These are phyloP conservation scores for Globisporangium nodosum DNA, from an alignment of 352 stramenopile species.

Conservation along the genomic window DNA sequence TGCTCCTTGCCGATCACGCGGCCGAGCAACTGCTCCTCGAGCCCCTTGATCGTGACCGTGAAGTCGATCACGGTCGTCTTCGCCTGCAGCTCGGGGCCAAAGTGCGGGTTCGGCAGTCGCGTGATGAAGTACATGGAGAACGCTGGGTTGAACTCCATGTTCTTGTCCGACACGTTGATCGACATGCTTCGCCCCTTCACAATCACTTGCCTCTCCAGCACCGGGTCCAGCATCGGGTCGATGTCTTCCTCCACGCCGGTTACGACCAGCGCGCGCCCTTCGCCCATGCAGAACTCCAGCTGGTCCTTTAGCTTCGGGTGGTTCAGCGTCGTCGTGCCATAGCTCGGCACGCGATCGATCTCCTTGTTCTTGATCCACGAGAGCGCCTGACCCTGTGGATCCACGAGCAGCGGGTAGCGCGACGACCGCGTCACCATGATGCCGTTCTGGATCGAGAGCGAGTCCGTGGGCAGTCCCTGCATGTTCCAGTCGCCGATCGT, in stretches of 20 bases:
- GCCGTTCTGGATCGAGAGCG: conserved; percentile 97
- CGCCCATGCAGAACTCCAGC: conserved; percentile 97
- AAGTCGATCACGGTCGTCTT: conserved; percentile 99
- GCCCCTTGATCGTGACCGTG: conserved; percentile 95
- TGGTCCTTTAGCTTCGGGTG: conserved; percentile 98
- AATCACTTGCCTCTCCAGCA: conserved; percentile 97
- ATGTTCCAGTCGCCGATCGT: conserved; percentile 99
- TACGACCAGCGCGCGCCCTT: conserved; percentile 93
- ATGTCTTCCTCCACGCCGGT: conserved; percentile 97
- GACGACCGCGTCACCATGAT: conserved; percentile 97
- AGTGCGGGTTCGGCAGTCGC: conserved; percentile 96
- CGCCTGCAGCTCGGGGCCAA: conserved; percentile 96
- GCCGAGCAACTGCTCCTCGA: conserved; percentile 96
- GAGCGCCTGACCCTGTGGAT: conserved; percentile 96
- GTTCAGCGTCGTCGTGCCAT: conserved; percentile 93
- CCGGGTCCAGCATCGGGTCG: conserved; percentile 97
- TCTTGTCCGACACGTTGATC: conserved; percentile 98
- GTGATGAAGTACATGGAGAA: conserved; percentile 99
- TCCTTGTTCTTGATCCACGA: conserved; percentile 98
- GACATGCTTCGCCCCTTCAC: conserved; percentile 95
- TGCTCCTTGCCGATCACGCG: conserved; percentile 98
- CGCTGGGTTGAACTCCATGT: conserved; percentile 97
- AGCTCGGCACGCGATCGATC: conserved; percentile 90
- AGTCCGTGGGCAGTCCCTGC: conserved; percentile 95
- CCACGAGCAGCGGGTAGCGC: conserved; percentile 95